Evolutionary conservation across 345 rosid genomes (phyloP).

Genomic region (Populus tremula): DNA sequence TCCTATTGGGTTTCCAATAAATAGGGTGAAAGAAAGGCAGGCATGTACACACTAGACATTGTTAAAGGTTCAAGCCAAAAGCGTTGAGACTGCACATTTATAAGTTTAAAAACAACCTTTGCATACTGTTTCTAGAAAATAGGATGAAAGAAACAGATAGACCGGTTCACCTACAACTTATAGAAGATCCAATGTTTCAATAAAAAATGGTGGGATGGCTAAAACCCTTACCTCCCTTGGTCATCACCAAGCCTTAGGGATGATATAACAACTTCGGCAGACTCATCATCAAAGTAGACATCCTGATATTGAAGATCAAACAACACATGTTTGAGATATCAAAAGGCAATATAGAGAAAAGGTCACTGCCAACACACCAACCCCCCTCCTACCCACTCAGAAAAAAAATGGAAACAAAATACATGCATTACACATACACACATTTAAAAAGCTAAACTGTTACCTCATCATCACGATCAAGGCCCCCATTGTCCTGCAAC

Average conservation of each 20-base stretch:
- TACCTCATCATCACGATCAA: slow-evolving; percentile 85
- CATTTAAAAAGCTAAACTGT: not conserved
- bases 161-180: not conserved
- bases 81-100: not conserved
- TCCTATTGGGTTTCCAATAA: not conserved
- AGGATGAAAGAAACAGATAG: not conserved
- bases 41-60: not conserved
- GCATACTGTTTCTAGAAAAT: not conserved
- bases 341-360: not conserved
- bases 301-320: slow-evolving; percentile 50
- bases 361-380: not conserved
- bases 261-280: slow-evolving; percentile 90
- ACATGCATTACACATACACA: not conserved
- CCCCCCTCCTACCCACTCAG: not conserved
- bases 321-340: not conserved
- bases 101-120: not conserved
- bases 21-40: not conserved
- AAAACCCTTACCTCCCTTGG: slow-evolving; percentile 70
- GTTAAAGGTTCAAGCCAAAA: not conserved
- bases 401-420: not conserved
- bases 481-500: slow-evolving; percentile 63
- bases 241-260: slow-evolving; percentile 94
- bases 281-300: slow-evolving; percentile 89
- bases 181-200: not conserved
- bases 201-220: not conserved